These are phyloP conservation scores for Blastomyces gilchristii DNA, from an alignment of 2,329 filamentous ascomycete species.

Conservation along the genomic window DNA sequence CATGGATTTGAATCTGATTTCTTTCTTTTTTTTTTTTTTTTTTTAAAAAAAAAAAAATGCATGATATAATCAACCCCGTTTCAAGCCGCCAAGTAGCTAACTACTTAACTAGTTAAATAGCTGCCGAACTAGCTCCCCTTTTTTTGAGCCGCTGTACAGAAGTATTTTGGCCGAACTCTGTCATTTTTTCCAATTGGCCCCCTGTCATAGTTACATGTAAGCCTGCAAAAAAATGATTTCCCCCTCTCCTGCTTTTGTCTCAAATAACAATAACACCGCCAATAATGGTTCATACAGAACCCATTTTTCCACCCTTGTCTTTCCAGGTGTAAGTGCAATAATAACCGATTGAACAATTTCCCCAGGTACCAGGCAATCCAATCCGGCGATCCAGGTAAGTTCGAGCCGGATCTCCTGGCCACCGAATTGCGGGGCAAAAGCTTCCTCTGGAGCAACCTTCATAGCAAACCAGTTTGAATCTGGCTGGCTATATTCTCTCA, in stretches of 20 bases:
- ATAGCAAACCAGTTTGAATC: not conserved
- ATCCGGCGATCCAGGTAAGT: not conserved
- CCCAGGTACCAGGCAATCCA: not conserved
- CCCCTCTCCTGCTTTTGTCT: not conserved
- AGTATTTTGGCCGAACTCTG: too few species aligned
- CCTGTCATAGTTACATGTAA: not conserved
- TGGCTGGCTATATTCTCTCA: too few species aligned
- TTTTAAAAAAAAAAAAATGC: too few species aligned
- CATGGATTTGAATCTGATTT: not conserved
- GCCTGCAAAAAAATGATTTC: not conserved
- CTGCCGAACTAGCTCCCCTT: not conserved
- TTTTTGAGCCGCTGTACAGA: too few species aligned
- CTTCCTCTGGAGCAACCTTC: not conserved
- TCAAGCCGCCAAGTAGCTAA: too few species aligned
- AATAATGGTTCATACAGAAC: not conserved
- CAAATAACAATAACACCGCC: not conserved
- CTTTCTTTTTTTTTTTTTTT: not conserved
- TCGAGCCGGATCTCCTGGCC: not conserved
- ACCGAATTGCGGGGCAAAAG: constrained; percentile 1
- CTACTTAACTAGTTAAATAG: not conserved
- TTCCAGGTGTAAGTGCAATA: not conserved
- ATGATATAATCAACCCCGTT: too few species aligned
- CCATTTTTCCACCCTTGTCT: not conserved
- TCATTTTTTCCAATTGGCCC: not conserved
- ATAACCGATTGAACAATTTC: not conserved